Conservation (phyloP, 2,329 filamentous ascomycete species). For the Cylindrodendrum hubeiense region DNA sequence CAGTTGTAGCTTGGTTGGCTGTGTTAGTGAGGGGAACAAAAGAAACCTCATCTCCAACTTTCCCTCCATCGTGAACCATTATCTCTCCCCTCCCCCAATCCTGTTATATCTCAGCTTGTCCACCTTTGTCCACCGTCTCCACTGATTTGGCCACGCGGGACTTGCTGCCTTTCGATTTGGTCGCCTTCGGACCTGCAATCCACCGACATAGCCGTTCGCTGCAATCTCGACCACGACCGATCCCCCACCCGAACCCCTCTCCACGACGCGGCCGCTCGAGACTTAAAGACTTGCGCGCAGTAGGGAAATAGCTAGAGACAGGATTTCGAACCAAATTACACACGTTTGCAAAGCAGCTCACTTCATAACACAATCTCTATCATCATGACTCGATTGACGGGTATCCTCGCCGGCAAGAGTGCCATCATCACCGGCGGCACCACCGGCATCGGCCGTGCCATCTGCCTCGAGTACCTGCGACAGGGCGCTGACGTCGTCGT, state of each 20-base stretch:
- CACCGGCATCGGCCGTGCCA: conserved; percentile 89
- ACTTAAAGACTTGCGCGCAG: background rate
- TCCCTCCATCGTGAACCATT: background rate
- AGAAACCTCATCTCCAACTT: background rate
- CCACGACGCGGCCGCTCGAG: background rate
- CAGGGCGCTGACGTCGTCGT: conserved; percentile 85
- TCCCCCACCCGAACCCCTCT: conserved; percentile 16
- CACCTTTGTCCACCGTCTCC: background rate
- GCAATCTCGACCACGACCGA: conserved; percentile 10
- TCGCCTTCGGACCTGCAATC: conserved; percentile 17
- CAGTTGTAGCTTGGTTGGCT: background rate
- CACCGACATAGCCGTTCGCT: conserved; percentile 22
- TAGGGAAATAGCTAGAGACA: background rate
- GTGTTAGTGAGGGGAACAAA: background rate
- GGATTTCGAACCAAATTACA: background rate
- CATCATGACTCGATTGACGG: conserved; percentile 42
- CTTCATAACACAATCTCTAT: background rate
- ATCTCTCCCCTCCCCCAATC: background rate
- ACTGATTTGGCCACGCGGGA: background rate
- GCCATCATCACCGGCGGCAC: conserved; percentile 90
- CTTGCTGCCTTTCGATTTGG: background rate
- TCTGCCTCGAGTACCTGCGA: conserved; percentile 81
- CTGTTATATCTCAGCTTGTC: background rate
- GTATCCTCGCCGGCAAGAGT: conserved; percentile 78
- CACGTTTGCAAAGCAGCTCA: background rate